phyloP scores from a whole-genome alignment of 768 basidiomycete species.

The Omphalotus guepiniiformis region DNA sequence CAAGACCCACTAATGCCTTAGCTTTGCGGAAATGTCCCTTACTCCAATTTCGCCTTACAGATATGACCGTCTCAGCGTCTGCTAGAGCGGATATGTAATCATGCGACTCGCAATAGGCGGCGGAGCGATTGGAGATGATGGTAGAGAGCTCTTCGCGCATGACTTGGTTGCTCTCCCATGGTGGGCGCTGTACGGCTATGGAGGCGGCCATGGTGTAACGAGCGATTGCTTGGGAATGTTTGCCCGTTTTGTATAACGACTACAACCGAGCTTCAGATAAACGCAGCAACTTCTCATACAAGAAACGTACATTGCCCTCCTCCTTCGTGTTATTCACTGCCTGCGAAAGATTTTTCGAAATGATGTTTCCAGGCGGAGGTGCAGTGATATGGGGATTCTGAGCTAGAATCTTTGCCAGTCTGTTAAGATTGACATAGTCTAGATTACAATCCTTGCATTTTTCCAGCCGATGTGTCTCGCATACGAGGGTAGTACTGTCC shows the following conservation, averaged over 20 bases:
- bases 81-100: constrained; percentile 76
- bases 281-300: constrained; percentile 12
- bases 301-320: constrained; percentile 79
- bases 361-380: constrained; percentile 71
- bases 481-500: constrained; percentile 54
- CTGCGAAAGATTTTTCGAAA: constrained; percentile 71
- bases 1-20: constrained; percentile 78
- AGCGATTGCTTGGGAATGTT: constrained; percentile 66
- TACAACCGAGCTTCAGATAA: constrained; percentile 24
- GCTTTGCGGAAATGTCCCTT: constrained; percentile 96
- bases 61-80: constrained; percentile 89
- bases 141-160: constrained; percentile 90
- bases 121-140: constrained; percentile 87
- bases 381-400: constrained; percentile 67
- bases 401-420: constrained; percentile 65
- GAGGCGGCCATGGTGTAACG: constrained; percentile 77
- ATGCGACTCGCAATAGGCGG: constrained; percentile 72
- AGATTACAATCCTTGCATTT: constrained; percentile 70
- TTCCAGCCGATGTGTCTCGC: constrained; percentile 63
- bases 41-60: constrained; percentile 82
- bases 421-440: constrained; percentile 75
- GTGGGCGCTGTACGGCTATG: constrained; percentile 75
- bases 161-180: constrained; percentile 82
- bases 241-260: constrained; percentile 74
- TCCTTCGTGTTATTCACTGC: constrained; percentile 81